Evolutionary conservation across 495 filamentous ascomycete species (phyloP).

Genomic region (Acidiella bohemica): DNA sequence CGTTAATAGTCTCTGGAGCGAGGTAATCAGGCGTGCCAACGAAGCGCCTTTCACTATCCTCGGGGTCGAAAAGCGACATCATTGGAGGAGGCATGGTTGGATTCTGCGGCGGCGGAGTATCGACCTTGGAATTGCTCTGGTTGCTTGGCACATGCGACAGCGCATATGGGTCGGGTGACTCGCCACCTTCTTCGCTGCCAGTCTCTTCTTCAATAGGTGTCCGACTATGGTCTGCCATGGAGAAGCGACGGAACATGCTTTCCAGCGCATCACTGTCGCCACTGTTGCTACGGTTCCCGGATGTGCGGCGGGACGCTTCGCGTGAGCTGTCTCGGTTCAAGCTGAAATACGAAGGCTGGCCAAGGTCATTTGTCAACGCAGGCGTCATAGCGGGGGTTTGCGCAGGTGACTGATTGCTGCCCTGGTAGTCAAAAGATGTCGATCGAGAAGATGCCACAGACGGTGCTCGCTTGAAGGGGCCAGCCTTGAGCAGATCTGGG

Average conservation of each 20-base stretch:
- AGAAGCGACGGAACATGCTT: conserved; percentile 72
- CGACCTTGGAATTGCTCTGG: conserved; percentile 24
- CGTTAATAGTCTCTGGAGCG: conserved; percentile 91
- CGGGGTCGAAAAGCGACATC: conserved; percentile 91
- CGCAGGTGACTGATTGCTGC: conserved; percentile 53
- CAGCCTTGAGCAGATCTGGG: conserved; percentile 83
- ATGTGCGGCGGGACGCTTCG: conserved; percentile 65
- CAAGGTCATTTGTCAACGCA: conserved; percentile 48
- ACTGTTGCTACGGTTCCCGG: conserved; percentile 84
- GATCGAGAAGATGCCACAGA: conserved; percentile 91
- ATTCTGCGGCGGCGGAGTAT: conserved; percentile 50
- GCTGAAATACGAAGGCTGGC: conserved; percentile 88
- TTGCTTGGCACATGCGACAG: conserved; percentile 39
- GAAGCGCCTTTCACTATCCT: conserved; percentile 84
- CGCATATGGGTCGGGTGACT: conserved; percentile 55
- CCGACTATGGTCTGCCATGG: conserved; percentile 48
- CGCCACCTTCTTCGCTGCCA: conserved; percentile 43
- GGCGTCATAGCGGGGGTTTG: conserved; percentile 83
- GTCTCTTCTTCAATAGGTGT: conserved; percentile 56
- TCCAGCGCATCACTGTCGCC: conserved; percentile 74
- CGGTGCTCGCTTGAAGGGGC: conserved; percentile 70
- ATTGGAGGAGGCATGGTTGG: conserved; percentile 74
- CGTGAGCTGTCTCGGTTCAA: conserved; percentile 55
- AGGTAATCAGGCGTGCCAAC: conserved; percentile 97
- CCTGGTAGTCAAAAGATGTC: conserved; percentile 83